Evolutionary conservation across 2,329 filamentous ascomycete species (phyloP).

Genomic region (Xylaria sp.): DNA sequence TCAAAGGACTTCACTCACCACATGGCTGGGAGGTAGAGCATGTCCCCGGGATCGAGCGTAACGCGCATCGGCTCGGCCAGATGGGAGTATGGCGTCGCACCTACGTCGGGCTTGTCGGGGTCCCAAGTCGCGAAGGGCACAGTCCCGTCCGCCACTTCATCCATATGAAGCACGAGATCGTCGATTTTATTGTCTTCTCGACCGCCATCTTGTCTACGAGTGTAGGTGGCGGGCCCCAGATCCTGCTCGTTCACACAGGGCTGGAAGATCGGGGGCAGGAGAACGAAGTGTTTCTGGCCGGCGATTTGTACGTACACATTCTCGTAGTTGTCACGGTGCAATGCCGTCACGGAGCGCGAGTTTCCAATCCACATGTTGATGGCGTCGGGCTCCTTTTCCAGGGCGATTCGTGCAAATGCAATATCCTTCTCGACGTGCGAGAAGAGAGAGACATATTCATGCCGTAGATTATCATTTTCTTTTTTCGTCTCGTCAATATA

Average conservation of each 20-base stretch:
- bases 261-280: conserved; percentile 66
- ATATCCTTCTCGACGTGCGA: conserved; percentile 58
- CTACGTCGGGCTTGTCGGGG: conserved; percentile 51
- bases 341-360: conserved; percentile 59
- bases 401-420: conserved; percentile 67
- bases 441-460: conserved; percentile 63
- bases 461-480: conserved; percentile 77
- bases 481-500: conserved; percentile 1
- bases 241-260: conserved; percentile 61
- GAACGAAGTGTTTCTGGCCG: conserved; percentile 68
- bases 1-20: conserved; percentile 48
- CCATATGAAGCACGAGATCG: conserved; percentile 11
- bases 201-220: conserved; percentile 26
- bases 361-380: conserved; percentile 82
- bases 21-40: conserved; percentile 75
- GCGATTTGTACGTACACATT: conserved; percentile 76
- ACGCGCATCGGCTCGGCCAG: conserved; percentile 59
- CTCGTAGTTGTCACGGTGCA: conserved; percentile 82
- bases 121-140: conserved; percentile 73
- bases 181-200: conserved; percentile 2
- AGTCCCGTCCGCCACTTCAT: conserved; percentile 6
- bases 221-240: conserved; percentile 56
- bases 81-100: conserved; percentile 53
- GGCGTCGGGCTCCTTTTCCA: conserved; percentile 60
- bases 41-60: conserved; percentile 66